Percentiles rank a stretch among this genome's conserved stretches.
These are phyloP conservation scores for Saposhnikovia divaricata DNA, from an alignment of 129 eudicot species.

Conservation along the genomic window DNA sequence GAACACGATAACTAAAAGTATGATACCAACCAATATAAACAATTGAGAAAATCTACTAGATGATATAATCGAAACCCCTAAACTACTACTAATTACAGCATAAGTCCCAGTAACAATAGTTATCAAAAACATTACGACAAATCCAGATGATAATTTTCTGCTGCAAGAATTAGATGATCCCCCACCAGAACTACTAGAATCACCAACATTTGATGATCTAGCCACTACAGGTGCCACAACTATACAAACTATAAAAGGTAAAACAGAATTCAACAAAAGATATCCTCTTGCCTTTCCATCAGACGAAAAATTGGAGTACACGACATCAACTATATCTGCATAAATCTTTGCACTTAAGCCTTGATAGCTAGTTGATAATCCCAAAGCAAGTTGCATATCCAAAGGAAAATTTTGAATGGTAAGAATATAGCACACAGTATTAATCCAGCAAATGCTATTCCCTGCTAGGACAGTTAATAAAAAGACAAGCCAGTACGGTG, in stretches of 20 bases:
- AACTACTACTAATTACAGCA: conserved; percentile 48
- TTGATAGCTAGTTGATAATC: conserved; percentile 66
- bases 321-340: conserved; percentile 39
- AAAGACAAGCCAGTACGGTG: conserved; percentile 48
- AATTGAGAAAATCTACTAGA: conserved; percentile 11
- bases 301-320: conserved; percentile 16
- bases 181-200: neutral
- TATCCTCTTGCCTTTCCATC: conserved; percentile 34
- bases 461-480: conserved; percentile 73
- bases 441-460: conserved; percentile 88
- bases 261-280: conserved; percentile 48
- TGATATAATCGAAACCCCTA: conserved; percentile 13
- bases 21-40: conserved; percentile 31
- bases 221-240: conserved; percentile 35
- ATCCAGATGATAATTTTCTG: conserved; percentile 45
- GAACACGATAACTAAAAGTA: conserved; percentile 29
- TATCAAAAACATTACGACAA: conserved; percentile 38
- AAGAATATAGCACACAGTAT: conserved; percentile 71
- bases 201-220: conserved; percentile 20
- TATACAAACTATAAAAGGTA: conserved; percentile 57
- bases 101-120: conserved; percentile 57
- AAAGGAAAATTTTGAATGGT: conserved; percentile 64
- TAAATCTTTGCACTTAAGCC: conserved; percentile 75
- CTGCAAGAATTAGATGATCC: neutral
- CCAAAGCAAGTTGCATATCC: conserved; percentile 64